A percentile compares a stretch with the other conserved stretches of the same genome.
phyloP scores from a whole-genome alignment of 2,329 filamentous ascomycete species.

The Ascochyta fabae region DNA sequence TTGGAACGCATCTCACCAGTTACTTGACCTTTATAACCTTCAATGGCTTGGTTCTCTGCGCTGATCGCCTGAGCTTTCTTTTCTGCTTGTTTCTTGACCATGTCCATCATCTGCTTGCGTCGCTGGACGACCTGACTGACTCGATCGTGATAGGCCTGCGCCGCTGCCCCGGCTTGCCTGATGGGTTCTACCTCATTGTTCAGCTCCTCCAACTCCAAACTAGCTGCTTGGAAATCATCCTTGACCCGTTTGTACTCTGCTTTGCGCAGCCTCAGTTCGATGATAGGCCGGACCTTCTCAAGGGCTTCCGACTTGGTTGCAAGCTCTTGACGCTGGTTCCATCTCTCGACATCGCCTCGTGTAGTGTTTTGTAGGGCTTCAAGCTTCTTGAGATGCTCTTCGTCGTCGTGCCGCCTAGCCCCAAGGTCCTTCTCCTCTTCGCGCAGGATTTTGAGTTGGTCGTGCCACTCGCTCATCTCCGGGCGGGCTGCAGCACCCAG shows the following conservation, averaged over 20 bases:
- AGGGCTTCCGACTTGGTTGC: slow-evolving; percentile 69
- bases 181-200: slow-evolving; percentile 70
- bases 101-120: slow-evolving; percentile 62
- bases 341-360: slow-evolving; percentile 80
- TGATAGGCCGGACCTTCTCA: slow-evolving; percentile 68
- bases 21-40: slow-evolving; percentile 53
- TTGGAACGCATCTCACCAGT: slow-evolving; percentile 52
- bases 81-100: slow-evolving; percentile 61
- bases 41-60: slow-evolving; percentile 46
- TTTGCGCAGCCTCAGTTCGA: slow-evolving; percentile 67
- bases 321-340: slow-evolving; percentile 76
- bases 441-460: slow-evolving; percentile 73
- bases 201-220: slow-evolving; percentile 65
- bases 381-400: slow-evolving; percentile 69
- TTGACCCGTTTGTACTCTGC: slow-evolving; percentile 61
- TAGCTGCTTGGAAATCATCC: slow-evolving; percentile 60
- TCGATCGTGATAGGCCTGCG: slow-evolving; percentile 68
- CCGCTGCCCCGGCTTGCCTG: slow-evolving; percentile 70
- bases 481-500: slow-evolving; percentile 84
- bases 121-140: slow-evolving; percentile 63
- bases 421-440: slow-evolving; percentile 71
- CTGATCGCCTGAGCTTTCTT: slow-evolving; percentile 46
- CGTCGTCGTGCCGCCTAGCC: slow-evolving; percentile 63
- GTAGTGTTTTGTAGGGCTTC: slow-evolving; percentile 77
- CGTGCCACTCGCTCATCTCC: slow-evolving; percentile 81